These are phyloP conservation scores for Fomitopsis serialis DNA, from an alignment of 768 basidiomycete genomes.

Conservation along the genomic window DNA sequence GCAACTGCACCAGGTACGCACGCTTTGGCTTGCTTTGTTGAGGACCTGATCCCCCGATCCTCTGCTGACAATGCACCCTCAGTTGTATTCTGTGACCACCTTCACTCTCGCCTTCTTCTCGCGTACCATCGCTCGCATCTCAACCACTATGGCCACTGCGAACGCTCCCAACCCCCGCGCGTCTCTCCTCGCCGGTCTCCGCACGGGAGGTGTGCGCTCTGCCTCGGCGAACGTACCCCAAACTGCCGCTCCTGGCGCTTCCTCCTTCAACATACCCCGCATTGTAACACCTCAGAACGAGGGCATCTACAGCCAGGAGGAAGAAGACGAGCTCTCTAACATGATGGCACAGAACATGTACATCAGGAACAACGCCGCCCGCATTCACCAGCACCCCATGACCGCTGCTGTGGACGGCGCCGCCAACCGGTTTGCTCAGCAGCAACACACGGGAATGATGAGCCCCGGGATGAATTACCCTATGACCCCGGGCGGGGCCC, in stretches of 20 bases:
- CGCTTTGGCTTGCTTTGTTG: neutral
- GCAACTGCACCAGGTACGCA: constrained; percentile 9
- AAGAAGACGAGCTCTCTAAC: constrained; percentile 57
- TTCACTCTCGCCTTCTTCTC: constrained; percentile 15
- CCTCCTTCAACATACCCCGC: constrained; percentile 58
- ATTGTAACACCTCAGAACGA: constrained; percentile 41
- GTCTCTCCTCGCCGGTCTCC: constrained; percentile 82
- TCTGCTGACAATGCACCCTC: neutral
- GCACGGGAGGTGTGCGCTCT: constrained; percentile 88
- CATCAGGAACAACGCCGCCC: constrained; percentile 32
- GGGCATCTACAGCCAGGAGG: constrained; percentile 43
- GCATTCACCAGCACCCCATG: constrained; percentile 45
- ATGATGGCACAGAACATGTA: constrained; percentile 49
- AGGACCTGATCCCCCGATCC: neutral
- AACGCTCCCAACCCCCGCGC: constrained; percentile 54
- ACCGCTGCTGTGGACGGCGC: constrained; percentile 69
- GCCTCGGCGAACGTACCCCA: constrained; percentile 55
- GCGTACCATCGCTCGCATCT: constrained; percentile 14
- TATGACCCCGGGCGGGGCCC: constrained; percentile 33
- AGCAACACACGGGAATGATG: constrained; percentile 52
- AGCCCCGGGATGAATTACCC: constrained; percentile 46
- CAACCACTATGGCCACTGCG: constrained; percentile 36
- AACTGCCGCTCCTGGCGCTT: constrained; percentile 55
- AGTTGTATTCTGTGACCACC: constrained; percentile 29
- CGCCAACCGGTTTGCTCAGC: constrained; percentile 62